phyloP scores from a whole-genome alignment of 768 basidiomycete species.

The Termitomyces sp. region DNA sequence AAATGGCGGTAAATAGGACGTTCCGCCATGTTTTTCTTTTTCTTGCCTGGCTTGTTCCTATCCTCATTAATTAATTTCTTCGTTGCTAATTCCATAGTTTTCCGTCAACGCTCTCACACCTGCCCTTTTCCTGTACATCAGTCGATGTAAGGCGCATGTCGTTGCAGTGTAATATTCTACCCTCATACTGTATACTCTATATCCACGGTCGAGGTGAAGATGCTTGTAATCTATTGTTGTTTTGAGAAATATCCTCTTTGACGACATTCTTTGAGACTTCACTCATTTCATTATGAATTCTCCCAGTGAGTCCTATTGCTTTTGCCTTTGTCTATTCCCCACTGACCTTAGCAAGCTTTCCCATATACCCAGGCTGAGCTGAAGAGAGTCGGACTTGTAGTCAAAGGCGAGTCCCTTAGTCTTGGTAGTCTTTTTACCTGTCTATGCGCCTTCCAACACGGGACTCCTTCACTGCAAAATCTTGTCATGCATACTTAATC shows the following conservation, averaged over 20 bases:
- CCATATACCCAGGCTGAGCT: background rate
- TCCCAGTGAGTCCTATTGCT: background rate
- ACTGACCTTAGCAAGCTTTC: background rate
- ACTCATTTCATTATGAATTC: background rate
- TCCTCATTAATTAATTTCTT: background rate
- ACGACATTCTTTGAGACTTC: no score
- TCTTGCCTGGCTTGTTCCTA: background rate
- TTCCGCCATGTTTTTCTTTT: background rate
- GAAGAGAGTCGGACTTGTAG: background rate
- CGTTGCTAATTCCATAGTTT: background rate
- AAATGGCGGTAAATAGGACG: background rate
- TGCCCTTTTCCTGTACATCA: background rate
- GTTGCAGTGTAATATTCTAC: conserved; percentile 1
- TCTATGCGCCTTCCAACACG: background rate
- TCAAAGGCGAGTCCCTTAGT: background rate
- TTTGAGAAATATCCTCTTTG: no score
- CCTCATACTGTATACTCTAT: conserved; percentile 3
- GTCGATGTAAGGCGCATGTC: background rate
- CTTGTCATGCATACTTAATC: no score
- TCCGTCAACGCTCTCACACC: no score
- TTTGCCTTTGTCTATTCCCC: background rate
- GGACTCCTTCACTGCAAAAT: background rate
- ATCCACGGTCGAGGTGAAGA: conserved; percentile 4
- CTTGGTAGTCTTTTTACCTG: no score
- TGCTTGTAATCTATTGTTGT: no score